Conservation (phyloP, 495 filamentous ascomycete genomes). For the Podospora comata region DNA sequence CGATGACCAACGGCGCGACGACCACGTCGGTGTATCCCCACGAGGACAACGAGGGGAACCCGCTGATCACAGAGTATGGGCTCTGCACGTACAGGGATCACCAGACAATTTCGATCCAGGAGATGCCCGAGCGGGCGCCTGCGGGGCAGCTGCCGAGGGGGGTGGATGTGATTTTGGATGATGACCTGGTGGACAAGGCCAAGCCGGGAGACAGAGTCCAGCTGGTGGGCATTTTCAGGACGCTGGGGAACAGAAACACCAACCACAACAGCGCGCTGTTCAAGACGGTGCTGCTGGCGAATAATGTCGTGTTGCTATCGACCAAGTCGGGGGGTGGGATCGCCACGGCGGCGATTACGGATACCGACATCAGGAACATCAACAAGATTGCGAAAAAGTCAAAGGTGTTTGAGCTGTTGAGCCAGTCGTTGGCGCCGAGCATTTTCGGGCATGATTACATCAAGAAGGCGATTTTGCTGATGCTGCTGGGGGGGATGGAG, state of each 20-base stretch:
- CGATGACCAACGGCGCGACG: slow-evolving; percentile 85
- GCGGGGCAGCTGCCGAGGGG: slow-evolving; percentile 93
- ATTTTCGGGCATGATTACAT: slow-evolving; percentile 98
- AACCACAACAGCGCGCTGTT: slow-evolving; percentile 84
- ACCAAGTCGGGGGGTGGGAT: slow-evolving; percentile 95
- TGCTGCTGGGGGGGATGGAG: slow-evolving; percentile 97
- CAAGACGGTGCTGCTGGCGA: slow-evolving; percentile 87
- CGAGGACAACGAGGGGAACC: slow-evolving; percentile 80
- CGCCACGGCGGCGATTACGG: slow-evolving; percentile 89
- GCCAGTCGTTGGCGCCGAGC: slow-evolving; percentile 95
- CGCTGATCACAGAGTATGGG: slow-evolving; percentile 90
- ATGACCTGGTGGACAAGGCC: slow-evolving; percentile 90
- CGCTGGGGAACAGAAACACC: slow-evolving; percentile 90
- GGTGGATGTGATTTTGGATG: slow-evolving; percentile 96
- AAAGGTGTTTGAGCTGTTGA: slow-evolving; percentile 87
- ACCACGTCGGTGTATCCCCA: slow-evolving; percentile 91
- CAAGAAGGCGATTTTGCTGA: slow-evolving; percentile 95
- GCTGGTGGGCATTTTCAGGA: slow-evolving; percentile 89
- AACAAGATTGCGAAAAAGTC: slow-evolving; percentile 96
- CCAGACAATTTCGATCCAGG: slow-evolving; percentile 96
- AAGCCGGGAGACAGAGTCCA: slow-evolving; percentile 97
- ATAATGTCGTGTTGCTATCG: slow-evolving; percentile 91
- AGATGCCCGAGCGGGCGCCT: slow-evolving; percentile 97
- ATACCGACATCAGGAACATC: slow-evolving; percentile 97
- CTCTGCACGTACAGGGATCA: slow-evolving; percentile 95